Base-by-base conservation (phyloP, 495 filamentous ascomycete genomes). In the Jackrogersella minutella region DNA sequence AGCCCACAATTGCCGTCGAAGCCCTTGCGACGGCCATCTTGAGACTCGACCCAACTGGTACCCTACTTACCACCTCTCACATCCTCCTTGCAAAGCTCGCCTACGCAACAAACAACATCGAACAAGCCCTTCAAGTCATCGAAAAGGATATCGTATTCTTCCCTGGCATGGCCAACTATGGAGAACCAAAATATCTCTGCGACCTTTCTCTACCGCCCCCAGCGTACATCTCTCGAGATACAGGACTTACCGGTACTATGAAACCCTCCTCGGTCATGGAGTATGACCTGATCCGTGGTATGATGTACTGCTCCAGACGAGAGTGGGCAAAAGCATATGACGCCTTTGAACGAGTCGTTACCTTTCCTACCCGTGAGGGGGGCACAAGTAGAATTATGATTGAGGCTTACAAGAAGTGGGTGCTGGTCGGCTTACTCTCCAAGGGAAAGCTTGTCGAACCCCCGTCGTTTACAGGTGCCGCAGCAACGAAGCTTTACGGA, bases 321-420 rank as follows among this genome's bases (percentile, higher is more conserved):
- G 76, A 90, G 52, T 98, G 90, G 91, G 77, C 81, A 26, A 85
- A 86, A 58, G 93, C 94, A 0, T 79, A 84, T 24, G 82, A 88
- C 41, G 91, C 89, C 50, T 80, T 97, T 24, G 88, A 88, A 62
- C 81, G 85, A 57, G 86, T 88, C 37, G 80, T 94, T 28, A 82
- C 87, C 13, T 84, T 83, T 36, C 93, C 93, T 7, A 78, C 84
- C 1, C 77, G 76, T 31, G 80, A 84, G 11, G 81, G 77, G 19
- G 76, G 81, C 10, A 81, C 85, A 16, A 94, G 88, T 76, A 89
- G 87, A 75, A 82, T 95, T 26, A 92, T 93, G 88, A 82, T 91
- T 1, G 93, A 97, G 69, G 92, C 91, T 11, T 96, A 96, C 80
- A 96, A 94, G 75, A 97, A 96, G 78, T 97, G 92, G 90, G 75